phyloP scores from a whole-genome alignment of 768 basidiomycete species.

The Lactarius deliciosus region DNA sequence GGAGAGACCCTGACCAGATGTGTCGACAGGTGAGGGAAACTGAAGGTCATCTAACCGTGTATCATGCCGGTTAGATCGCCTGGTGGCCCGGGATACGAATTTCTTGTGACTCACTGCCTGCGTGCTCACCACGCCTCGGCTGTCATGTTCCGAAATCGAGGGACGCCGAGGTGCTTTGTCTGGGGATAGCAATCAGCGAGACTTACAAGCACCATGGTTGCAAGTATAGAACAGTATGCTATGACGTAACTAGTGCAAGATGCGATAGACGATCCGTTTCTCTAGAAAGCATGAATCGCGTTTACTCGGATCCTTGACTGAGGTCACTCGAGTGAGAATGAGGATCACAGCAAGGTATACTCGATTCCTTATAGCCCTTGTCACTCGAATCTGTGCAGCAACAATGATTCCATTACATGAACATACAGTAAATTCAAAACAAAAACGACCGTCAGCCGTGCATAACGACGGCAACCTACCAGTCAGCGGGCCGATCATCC shows the following conservation, averaged over 20 bases:
- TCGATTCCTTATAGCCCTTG: neutral
- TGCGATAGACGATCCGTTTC: neutral
- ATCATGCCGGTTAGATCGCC: neutral
- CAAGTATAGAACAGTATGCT: neutral
- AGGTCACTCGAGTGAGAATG: neutral
- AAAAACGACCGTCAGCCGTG: too few species aligned
- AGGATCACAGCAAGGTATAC: neutral
- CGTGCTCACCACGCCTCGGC: neutral
- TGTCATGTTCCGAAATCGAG: neutral
- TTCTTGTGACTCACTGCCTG: neutral
- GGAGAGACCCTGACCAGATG: neutral
- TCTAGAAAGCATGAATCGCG: neutral
- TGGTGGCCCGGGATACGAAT: neutral
- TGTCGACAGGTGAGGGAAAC: neutral
- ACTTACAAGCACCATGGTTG: neutral
- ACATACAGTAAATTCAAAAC: too few species aligned
- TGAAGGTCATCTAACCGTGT: neutral
- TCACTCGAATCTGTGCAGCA: neutral
- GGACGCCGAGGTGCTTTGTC: neutral
- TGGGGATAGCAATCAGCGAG: neutral
- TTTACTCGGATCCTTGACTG: neutral
- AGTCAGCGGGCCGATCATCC: too few species aligned
- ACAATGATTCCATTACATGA: too few species aligned
- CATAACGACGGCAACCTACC: too few species aligned
- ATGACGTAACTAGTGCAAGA: neutral